phyloP scores from a whole-genome alignment of 495 filamentous ascomycete species.

The Diplogelasinospora grovesii region DNA sequence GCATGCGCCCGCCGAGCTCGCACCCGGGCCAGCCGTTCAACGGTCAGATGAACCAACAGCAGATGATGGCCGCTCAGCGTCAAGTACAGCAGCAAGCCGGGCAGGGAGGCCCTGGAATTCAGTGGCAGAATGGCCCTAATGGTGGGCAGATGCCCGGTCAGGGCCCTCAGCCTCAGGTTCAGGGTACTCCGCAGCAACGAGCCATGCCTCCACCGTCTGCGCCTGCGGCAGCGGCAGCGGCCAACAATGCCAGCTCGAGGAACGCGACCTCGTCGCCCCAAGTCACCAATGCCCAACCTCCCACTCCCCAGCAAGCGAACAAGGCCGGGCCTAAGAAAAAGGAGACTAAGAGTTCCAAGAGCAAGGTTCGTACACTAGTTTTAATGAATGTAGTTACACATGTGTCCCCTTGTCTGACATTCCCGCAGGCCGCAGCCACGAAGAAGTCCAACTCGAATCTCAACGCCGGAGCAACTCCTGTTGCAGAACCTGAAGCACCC shows the following conservation, averaged over 20 bases:
- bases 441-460: slow-evolving; percentile 58
- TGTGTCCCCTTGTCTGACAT: slow-evolving; percentile 30
- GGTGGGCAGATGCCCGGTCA: slow-evolving; percentile 62
- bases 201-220: slow-evolving; percentile 88
- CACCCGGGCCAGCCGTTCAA: slow-evolving; percentile 62
- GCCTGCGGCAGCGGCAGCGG: slow-evolving; percentile 52
- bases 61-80: slow-evolving; percentile 28
- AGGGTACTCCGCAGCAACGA: slow-evolving; percentile 69
- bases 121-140: slow-evolving; percentile 58
- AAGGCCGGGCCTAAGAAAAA: slow-evolving; percentile 87
- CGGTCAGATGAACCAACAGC: slow-evolving; percentile 53
- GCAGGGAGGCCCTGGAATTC: slow-evolving; percentile 32
- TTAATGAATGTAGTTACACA: slow-evolving; percentile 25
- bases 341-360: slow-evolving; percentile 56
- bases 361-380: slow-evolving; percentile 61
- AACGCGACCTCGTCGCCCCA: slow-evolving; percentile 75
- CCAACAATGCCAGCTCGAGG: slow-evolving; percentile 43
- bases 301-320: slow-evolving; percentile 71
- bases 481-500: slow-evolving; percentile 63
- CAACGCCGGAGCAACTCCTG: slow-evolving; percentile 62
- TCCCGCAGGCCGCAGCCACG: slow-evolving; percentile 54
- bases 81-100: slow-evolving; percentile 29
- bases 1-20: slow-evolving; percentile 82
- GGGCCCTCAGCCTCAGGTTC: slow-evolving; percentile 50
- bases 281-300: slow-evolving; percentile 66